These are phyloP conservation scores for Austroboletus niveus DNA, from an alignment of 1,284 basidiomycete species.

Conservation along the genomic window DNA sequence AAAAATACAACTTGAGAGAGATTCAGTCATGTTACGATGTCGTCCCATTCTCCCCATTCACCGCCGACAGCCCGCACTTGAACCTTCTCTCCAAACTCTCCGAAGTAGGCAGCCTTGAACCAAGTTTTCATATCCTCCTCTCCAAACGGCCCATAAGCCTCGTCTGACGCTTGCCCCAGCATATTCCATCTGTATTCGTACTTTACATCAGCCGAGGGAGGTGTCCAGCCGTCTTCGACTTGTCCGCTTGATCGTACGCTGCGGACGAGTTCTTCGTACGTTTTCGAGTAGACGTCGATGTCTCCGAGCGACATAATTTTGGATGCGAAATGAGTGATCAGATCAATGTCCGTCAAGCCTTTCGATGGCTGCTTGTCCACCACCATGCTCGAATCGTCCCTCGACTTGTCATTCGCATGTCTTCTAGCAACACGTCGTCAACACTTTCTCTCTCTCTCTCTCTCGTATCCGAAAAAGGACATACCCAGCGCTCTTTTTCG, in stretches of 20 bases:
- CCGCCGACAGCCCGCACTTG: constrained; percentile 59
- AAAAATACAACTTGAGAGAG: not conserved
- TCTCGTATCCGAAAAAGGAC: constrained; percentile 15
- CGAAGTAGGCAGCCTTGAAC: constrained; percentile 77
- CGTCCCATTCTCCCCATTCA: constrained; percentile 73
- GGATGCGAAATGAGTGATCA: constrained; percentile 79
- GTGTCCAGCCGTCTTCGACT: constrained; percentile 68
- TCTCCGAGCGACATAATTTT: constrained; percentile 81
- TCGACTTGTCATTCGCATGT: constrained; percentile 34
- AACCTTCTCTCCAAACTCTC: constrained; percentile 68
- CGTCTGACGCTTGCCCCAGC: constrained; percentile 46
- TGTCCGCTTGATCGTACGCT: constrained; percentile 66
- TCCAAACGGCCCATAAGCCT: constrained; percentile 73
- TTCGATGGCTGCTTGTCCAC: constrained; percentile 44
- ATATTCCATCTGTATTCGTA: constrained; percentile 81
- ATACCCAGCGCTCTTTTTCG: constrained; percentile 59
- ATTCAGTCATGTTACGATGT: constrained; percentile 47
- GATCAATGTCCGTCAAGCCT: constrained; percentile 61
- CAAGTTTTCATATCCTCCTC: constrained; percentile 75
- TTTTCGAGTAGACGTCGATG: constrained; percentile 78
- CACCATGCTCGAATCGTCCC: constrained; percentile 41
- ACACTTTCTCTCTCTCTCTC: constrained; percentile 1
- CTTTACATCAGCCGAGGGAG: constrained; percentile 70
- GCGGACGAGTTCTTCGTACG: constrained; percentile 80
- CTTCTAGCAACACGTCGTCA: constrained; percentile 23